Percentiles rank a stretch among this genome's conserved stretches.
These are phyloP conservation scores for Arabidopsis arenosa DNA, from an alignment of 345 rosid species.

Conservation along the genomic window DNA sequence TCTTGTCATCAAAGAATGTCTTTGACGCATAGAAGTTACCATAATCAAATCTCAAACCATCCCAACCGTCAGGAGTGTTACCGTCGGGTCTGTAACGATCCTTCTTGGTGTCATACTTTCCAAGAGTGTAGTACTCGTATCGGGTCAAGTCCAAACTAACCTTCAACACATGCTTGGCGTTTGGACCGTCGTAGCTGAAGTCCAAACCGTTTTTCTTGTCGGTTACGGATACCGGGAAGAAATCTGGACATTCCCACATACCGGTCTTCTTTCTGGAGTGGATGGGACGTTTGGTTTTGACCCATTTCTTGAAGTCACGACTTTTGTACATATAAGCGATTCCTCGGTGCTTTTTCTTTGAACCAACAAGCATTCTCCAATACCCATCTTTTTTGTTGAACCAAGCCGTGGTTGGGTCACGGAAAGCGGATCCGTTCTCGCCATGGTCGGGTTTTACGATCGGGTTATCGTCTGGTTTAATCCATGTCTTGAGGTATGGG, in stretches of 20 bases:
- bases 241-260: slow-evolving; percentile 97
- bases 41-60: slow-evolving; percentile 72
- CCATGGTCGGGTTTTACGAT: slow-evolving; percentile 49
- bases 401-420: slow-evolving; percentile 97
- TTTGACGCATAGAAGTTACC: slow-evolving; percentile 89
- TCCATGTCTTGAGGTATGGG: slow-evolving; percentile 77
- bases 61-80: slow-evolving; percentile 66
- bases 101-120: slow-evolving; percentile 51
- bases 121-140: slow-evolving; percentile 76
- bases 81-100: slow-evolving; percentile 65
- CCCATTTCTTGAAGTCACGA: slow-evolving; percentile 68
- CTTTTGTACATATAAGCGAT: slow-evolving; percentile 73
- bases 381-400: slow-evolving; percentile 50
- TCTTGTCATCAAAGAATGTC: slow-evolving; percentile 64
- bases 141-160: slow-evolving; percentile 72
- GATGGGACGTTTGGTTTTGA: slow-evolving; percentile 62
- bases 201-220: slow-evolving; percentile 71
- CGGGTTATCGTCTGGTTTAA: slow-evolving; percentile 77
- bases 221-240: slow-evolving; percentile 68
- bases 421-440: slow-evolving; percentile 74
- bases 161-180: slow-evolving; percentile 65
- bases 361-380: slow-evolving; percentile 71
- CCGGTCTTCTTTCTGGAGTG: slow-evolving; percentile 67
- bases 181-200: slow-evolving; percentile 49
- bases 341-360: slow-evolving; percentile 58